Conservation (phyloP, 148 eudicot species). For the Vaccinium macrocarpon region DNA sequence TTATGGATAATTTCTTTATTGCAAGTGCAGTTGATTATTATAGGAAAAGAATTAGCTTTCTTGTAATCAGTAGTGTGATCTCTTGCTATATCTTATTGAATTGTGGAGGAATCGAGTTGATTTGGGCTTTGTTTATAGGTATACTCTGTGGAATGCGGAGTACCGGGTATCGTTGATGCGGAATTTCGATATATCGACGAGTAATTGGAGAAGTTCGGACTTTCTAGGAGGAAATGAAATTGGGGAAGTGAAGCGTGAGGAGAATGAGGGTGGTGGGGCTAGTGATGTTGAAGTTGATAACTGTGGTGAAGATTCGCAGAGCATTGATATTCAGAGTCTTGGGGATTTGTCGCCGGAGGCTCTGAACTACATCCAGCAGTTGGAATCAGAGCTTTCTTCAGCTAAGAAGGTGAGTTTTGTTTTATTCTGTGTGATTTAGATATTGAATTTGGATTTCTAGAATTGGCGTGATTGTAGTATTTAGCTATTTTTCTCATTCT, state of each 20-base stretch:
- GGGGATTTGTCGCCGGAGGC: slow-evolving; percentile 55
- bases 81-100: not conserved
- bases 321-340: slow-evolving; percentile 33
- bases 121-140: slow-evolving; percentile 33
- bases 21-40: no score
- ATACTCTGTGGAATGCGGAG: slow-evolving; percentile 92
- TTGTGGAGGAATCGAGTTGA: slow-evolving; percentile 3
- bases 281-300: slow-evolving; percentile 21
- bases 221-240: slow-evolving; percentile 28
- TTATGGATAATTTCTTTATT: no score
- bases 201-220: slow-evolving; percentile 23
- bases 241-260: slow-evolving; percentile 28
- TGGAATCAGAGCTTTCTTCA: slow-evolving; percentile 53
- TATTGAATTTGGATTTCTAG: not conserved
- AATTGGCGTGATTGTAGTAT: not conserved
- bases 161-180: slow-evolving; percentile 75
- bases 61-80: not conserved
- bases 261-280: slow-evolving; percentile 27
- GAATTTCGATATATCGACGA: slow-evolving; percentile 55
- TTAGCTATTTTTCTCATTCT: no score
- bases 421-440: not conserved
- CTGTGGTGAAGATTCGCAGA: slow-evolving; percentile 32
- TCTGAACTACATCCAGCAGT: slow-evolving; percentile 53
- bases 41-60: no score
- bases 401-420: slow-evolving; percentile 53